Evolutionary conservation across 1,284 basidiomycete genomes (phyloP), one percentile per base, ranked within the genome.

Genomic region (Fomitopsis betulina): DNA sequence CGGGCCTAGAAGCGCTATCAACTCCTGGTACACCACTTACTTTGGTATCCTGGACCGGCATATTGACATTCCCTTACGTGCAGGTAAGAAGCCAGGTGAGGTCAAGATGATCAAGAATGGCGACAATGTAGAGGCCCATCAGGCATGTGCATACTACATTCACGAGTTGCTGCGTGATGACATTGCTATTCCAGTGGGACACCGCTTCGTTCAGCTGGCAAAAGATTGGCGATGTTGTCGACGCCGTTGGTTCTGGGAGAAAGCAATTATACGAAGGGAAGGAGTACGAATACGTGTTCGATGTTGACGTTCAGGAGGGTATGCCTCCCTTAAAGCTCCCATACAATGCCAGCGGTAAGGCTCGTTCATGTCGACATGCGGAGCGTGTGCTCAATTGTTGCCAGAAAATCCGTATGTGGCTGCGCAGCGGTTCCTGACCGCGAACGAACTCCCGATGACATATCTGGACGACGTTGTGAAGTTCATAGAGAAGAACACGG

Each of bases 251-350:
- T 9, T 85, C 88, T 49, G 85, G 86, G 8, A 82, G 91, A 60
- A 98, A 94, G 73, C 93, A 96, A 72, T 80, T 96, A 5, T 90
- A 91, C 71, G 75, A 93, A 64, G 97, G 97, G 32, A 89, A 89
- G 70, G 96, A 98, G 74, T 99, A 96, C 69, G 97, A 99, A 75
- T 96, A 98, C 68, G 96, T 99, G 8, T 99, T 99, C 68, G 96
- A 98, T 68, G 96, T 99, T 19, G 96, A 98, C 68, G 90, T 98
- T 30, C 82, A 93, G 63, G 96, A 98, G 63, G 96, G 94, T 7
- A 86, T 85, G 23, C 96, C 96, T 6, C 89, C 95, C 6, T 79
- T 99, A 62, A 98, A 98, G 70, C 81, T 99, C 33, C 96, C 96
- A 0, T 99, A 93, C 74, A 98, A 98, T 70, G 85, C 83, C 13